Conservation (phyloP, 257 asterid species). For the Solanum rostratum region DNA sequence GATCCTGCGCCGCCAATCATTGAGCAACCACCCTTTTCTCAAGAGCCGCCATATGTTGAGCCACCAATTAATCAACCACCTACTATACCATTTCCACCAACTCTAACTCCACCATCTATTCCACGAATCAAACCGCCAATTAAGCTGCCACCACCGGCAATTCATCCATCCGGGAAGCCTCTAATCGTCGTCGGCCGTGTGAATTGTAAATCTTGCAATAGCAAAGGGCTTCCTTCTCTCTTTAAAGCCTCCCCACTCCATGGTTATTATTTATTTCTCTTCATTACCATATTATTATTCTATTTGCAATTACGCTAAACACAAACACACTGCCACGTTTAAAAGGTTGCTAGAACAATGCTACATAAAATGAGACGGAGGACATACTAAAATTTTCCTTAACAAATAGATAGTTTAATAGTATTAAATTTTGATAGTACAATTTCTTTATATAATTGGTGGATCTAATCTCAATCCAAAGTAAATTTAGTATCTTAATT, state of each 20-base stretch:
- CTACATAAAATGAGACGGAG: neutral
- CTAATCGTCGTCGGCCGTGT: neutral
- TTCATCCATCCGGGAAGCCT: neutral
- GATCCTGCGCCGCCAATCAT: neutral
- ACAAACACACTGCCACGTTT: neutral
- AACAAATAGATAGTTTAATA: neutral
- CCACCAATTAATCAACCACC: neutral
- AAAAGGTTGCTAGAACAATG: neutral
- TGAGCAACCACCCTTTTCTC: neutral
- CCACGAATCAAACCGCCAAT: neutral
- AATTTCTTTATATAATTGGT: neutral
- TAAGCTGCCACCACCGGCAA: neutral
- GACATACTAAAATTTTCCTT: neutral
- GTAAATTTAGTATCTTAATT: neutral
- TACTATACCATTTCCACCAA: neutral
- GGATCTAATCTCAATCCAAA: neutral
- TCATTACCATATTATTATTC: neutral
- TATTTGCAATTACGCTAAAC: neutral
- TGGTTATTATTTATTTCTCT: conserved; percentile 1
- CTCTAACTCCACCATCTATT: neutral
- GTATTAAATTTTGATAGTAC: neutral
- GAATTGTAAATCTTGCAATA: conserved; percentile 29
- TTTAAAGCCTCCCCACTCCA: conserved; percentile 13
- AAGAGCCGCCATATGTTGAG: neutral
- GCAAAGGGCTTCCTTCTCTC: conserved; percentile 14